These are phyloP conservation scores for Coemansia sp. DNA, from an alignment of 371 early-diverging fungal genomes.

Conservation along the genomic window DNA sequence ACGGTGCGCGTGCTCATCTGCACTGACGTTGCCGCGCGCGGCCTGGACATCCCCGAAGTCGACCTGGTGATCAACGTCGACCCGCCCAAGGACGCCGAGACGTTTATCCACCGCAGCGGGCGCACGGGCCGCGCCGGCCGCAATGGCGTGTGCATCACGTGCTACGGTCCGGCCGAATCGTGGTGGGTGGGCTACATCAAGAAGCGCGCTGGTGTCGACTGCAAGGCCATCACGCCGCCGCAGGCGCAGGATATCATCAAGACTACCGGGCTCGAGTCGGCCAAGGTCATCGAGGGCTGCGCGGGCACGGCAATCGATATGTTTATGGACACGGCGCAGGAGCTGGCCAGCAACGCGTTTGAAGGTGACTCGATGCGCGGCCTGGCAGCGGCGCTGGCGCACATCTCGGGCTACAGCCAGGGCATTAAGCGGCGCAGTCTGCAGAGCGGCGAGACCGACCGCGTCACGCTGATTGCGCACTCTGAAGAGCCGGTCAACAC, in stretches of 20 bases:
- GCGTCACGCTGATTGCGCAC: conserved; percentile 70
- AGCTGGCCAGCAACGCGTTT: conserved; percentile 62
- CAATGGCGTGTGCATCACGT: conserved; percentile 87
- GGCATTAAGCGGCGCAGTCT: conserved; percentile 80
- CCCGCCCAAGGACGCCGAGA: conserved; percentile 90
- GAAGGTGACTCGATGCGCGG: conserved; percentile 64
- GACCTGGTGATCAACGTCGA: conserved; percentile 98
- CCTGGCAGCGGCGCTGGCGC: conserved; percentile 79
- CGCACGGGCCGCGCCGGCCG: conserved; percentile 97
- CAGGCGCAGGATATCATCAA: conserved; percentile 84
- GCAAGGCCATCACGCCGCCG: conserved; percentile 79
- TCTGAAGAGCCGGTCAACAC: conserved; percentile 64
- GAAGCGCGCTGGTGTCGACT: conserved; percentile 74
- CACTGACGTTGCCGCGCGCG: conserved; percentile 96
- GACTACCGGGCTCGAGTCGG: conserved; percentile 72
- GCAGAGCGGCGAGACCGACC: conserved; percentile 77
- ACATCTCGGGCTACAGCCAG: conserved; percentile 77
- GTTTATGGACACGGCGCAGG: conserved; percentile 71
- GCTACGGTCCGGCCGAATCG: conserved; percentile 84
- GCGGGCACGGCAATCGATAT: conserved; percentile 70
- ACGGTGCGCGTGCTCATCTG: conserved; percentile 83
- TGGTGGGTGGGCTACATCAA: conserved; percentile 72
- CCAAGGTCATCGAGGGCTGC: conserved; percentile 68
- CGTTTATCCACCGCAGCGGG: conserved; percentile 97
- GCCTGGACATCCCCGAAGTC: conserved; percentile 97